Percentiles rank a stretch among this genome's conserved stretches.
phyloP scores from a whole-genome alignment of 1,284 basidiomycete species.

The Agroathelia rolfsii region DNA sequence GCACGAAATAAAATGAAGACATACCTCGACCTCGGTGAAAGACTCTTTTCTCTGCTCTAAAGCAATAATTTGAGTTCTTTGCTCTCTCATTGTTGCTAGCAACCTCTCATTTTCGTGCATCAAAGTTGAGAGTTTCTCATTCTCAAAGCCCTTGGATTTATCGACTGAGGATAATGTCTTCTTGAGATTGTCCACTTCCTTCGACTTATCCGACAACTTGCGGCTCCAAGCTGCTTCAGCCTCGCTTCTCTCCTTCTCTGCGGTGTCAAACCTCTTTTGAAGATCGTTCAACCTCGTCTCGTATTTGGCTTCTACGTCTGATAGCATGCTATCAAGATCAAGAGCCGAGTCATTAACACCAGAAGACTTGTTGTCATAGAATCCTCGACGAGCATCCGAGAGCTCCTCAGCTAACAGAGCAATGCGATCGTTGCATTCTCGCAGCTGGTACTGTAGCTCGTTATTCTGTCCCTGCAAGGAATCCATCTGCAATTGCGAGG shows the following conservation, averaged over 20 bases:
- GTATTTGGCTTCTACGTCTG: slow-evolving; percentile 67
- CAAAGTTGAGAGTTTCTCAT: slow-evolving; percentile 43
- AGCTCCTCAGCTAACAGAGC: slow-evolving; percentile 65
- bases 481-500: slow-evolving; percentile 65
- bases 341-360: slow-evolving; percentile 44
- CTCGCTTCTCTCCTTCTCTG: slow-evolving; percentile 70
- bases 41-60: no score
- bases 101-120: slow-evolving; percentile 46
- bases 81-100: slow-evolving; percentile 33
- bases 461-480: slow-evolving; percentile 65
- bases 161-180: slow-evolving; percentile 45
- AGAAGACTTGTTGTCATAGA: slow-evolving; percentile 34
- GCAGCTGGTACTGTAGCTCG: slow-evolving; percentile 79
- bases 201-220: slow-evolving; percentile 65
- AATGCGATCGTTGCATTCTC: slow-evolving; percentile 66
- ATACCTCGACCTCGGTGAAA: slow-evolving; percentile 52
- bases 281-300: slow-evolving; percentile 68
- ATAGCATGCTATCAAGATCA: slow-evolving; percentile 70
- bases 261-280: slow-evolving; percentile 38
- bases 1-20: slow-evolving; percentile 10
- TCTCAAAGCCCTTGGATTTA: slow-evolving; percentile 47
- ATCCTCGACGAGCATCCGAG: slow-evolving; percentile 51
- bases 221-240: slow-evolving; percentile 79
- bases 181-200: slow-evolving; percentile 70
- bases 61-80: slow-evolving; percentile 37